These are phyloP conservation scores for Tricholoma furcatifolium DNA, from an alignment of 768 basidiomycete genomes.

Conservation along the genomic window DNA sequence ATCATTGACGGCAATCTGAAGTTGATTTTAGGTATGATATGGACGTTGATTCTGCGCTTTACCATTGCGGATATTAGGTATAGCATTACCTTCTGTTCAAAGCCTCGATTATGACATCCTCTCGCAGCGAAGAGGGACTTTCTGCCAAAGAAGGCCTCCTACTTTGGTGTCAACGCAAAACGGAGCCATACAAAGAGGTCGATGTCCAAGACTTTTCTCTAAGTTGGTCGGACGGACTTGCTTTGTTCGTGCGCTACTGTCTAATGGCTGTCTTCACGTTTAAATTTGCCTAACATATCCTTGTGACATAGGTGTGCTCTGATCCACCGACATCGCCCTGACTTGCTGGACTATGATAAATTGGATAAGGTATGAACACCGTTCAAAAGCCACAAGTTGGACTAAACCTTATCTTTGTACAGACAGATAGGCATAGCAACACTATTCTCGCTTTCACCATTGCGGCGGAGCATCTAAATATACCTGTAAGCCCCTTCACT, in stretches of 20 bases:
- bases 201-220: slow-evolving; percentile 90
- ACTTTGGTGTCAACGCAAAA: slow-evolving; percentile 98
- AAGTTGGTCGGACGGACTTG: slow-evolving; percentile 95
- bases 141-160: slow-evolving; percentile 97
- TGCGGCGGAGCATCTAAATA: slow-evolving; percentile 85
- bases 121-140: slow-evolving; percentile 89
- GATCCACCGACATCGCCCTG: slow-evolving; percentile 96
- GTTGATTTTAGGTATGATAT: slow-evolving; percentile 98
- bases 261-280: slow-evolving; percentile 5
- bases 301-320: slow-evolving; percentile 78
- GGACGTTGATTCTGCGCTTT: slow-evolving; percentile 96
- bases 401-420: slow-evolving; percentile 8
- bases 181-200: slow-evolving; percentile 86
- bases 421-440: slow-evolving; percentile 80
- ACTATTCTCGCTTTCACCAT: slow-evolving; percentile 85
- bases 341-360: slow-evolving; percentile 85
- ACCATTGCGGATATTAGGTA: slow-evolving; percentile 98
- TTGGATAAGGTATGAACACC: slow-evolving; percentile 66
- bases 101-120: slow-evolving; percentile 12
- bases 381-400: not conserved
- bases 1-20: slow-evolving; percentile 99
- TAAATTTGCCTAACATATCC: slow-evolving; percentile 1
- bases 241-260: slow-evolving; percentile 62
- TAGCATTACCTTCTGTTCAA: slow-evolving; percentile 22
- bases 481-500: slow-evolving; percentile 63